phyloP scores from a whole-genome alignment of 192 early-diverging fungal species.

The Oehlia diaphana region DNA sequence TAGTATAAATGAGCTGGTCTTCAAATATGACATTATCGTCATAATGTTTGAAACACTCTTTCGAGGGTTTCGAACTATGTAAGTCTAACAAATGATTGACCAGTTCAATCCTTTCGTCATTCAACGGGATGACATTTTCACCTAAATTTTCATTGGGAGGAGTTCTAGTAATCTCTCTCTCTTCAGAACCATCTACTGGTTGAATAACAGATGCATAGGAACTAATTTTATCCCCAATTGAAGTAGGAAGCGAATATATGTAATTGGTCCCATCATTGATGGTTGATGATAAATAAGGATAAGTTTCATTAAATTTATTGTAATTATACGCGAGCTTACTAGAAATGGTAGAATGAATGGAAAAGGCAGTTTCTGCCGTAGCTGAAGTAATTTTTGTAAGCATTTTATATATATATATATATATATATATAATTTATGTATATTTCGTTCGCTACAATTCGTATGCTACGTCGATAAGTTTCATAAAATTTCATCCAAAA shows the following conservation, averaged over 20 bases:
- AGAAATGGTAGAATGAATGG: too few relatives aligned
- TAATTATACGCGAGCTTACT: too few relatives aligned
- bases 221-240: too few relatives aligned
- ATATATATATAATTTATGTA: too few relatives aligned
- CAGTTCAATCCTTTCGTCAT: not conserved
- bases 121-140: not conserved
- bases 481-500: too few relatives aligned
- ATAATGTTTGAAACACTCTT: conserved; percentile 3
- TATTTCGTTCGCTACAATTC: too few relatives aligned
- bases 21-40: conserved; percentile 1
- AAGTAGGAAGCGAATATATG: too few relatives aligned
- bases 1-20: not conserved
- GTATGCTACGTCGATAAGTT: too few relatives aligned
- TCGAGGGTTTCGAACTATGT: not conserved
- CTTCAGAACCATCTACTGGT: not conserved
- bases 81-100: not conserved
- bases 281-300: not conserved
- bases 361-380: too few relatives aligned
- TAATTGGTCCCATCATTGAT: not conserved
- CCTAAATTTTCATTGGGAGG: not conserved
- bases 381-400: too few relatives aligned
- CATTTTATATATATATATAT: too few relatives aligned
- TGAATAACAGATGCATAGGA: not conserved
- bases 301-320: too few relatives aligned
- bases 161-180: not conserved